These are phyloP conservation scores for Nitzschia putrida DNA, from an alignment of 108 stramenopile genomes.

Conservation along the genomic window DNA sequence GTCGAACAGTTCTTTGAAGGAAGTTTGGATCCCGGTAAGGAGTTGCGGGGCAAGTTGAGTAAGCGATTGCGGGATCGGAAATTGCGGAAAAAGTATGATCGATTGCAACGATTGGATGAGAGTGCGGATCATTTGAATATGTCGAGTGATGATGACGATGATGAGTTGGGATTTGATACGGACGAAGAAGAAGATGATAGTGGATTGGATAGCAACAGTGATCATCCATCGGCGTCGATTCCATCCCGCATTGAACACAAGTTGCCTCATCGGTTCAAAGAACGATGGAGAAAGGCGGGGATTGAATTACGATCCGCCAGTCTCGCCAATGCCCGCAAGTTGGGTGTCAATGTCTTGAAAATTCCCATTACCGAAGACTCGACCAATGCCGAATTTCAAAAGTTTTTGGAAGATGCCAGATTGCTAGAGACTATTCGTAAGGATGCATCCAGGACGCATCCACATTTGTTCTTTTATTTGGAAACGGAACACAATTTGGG, in stretches of 20 bases:
- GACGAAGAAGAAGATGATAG: slow-evolving; percentile 22
- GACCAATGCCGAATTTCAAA: slow-evolving; percentile 20
- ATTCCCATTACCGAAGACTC: slow-evolving; percentile 5
- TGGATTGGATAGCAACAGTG: no score
- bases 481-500: slow-evolving; percentile 69
- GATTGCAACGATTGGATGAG: slow-evolving; percentile 10
- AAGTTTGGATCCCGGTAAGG: slow-evolving; percentile 42
- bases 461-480: slow-evolving; percentile 80
- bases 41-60: slow-evolving; percentile 24
- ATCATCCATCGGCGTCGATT: neutral
- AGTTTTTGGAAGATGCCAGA: slow-evolving; percentile 57
- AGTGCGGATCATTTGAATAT: neutral
- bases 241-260: slow-evolving; percentile 16
- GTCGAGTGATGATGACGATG: slow-evolving; percentile 5
- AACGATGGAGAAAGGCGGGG: slow-evolving; percentile 43
- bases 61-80: slow-evolving; percentile 15
- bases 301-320: slow-evolving; percentile 14
- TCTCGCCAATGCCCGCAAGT: neutral
- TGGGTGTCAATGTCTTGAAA: slow-evolving; percentile 16
- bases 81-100: slow-evolving; percentile 5
- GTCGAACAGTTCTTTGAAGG: slow-evolving; percentile 63
- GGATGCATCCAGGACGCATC: slow-evolving; percentile 89
- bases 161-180: slow-evolving; percentile 4
- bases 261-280: slow-evolving; percentile 33
- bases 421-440: slow-evolving; percentile 87